Conservation (phyloP, 345 rosid genomes). For the Euphorbia lathyris region DNA sequence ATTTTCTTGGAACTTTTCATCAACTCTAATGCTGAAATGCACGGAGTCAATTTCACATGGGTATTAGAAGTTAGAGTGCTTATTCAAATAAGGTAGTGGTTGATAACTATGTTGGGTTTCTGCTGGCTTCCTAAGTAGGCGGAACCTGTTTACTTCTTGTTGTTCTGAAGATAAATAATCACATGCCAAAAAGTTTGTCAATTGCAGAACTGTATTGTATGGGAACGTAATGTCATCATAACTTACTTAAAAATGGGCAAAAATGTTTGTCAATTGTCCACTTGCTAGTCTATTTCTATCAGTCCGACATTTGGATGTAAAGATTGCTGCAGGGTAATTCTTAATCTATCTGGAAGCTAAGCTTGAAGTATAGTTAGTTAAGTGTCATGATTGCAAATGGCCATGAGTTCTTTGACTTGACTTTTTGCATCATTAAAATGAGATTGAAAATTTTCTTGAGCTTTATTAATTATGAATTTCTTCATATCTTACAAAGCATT, state of each 20-base stretch:
- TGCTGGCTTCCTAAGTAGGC: not conserved
- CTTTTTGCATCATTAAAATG: not conserved
- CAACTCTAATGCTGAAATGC: not conserved
- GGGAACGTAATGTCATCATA: not conserved
- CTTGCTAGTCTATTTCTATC: not conserved
- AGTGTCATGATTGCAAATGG: not conserved
- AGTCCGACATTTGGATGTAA: not conserved
- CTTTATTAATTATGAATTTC: not conserved
- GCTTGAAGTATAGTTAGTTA: not conserved
- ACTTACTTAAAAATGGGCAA: not conserved
- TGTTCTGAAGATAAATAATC: not conserved
- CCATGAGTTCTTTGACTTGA: not conserved
- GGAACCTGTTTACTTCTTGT: not conserved
- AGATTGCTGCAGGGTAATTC: not conserved
- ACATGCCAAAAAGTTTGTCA: too few species aligned
- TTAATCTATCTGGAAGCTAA: not conserved
- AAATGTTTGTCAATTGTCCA: not conserved
- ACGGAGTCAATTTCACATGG: not conserved
- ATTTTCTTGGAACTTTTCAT: not conserved
- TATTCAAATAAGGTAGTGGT: not conserved
- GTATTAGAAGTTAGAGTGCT: not conserved
- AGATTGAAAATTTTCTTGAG: not conserved
- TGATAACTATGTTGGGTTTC: not conserved
- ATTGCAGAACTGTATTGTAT: not conserved
- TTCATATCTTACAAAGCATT: not conserved